Evolutionary conservation across 73 alveolate species (phyloP), one percentile per base, ranked within the genome.

Genomic region (Paramecium sexaurelia): DNA sequence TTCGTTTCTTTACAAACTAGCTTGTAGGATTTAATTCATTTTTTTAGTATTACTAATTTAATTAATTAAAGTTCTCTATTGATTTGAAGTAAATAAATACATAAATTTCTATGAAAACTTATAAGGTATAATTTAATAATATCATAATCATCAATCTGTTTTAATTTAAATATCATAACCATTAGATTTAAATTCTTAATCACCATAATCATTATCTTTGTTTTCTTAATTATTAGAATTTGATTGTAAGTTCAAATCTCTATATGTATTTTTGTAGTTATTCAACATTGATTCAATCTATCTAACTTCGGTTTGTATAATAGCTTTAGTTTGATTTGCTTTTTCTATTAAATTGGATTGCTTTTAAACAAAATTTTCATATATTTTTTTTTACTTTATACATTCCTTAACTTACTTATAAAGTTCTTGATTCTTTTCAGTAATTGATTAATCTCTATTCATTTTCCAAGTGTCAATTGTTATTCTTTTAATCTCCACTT

Each of bases 21-120:
- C 83, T 11, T 61, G 43, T 15, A 61, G 20, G 83, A 61, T 61
- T 61, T 61, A 61, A 24, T 61, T 61, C 83, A 61, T 61, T 61
- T 24, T 41, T 61, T 26, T 61, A 29, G 43, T 61, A 32, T 32
- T 61, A 61, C 67, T 51, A 51, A 51, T 61, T 61, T 61, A 61
- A 61, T 61, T 61, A 61, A 61, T 61, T 61, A 61, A 51, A 51
- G 67, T 51, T 22, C 17, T 51, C 67, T 51, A 19, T 51, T 51
- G 29, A 51, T 51, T 51, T 51, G 27, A 51, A 51, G 67, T 51
- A 51, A 51, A 17, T 51, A 51, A 15, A 51, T 51, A 51, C 67
- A 51, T 51, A 17, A 51, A 51, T 51, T 10, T 5, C 67, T 51
- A 15, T 51, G 10, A 51, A 51, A 51, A 19, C 67, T 51, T 51